phyloP scores from a whole-genome alignment of 2,329 filamentous ascomycete genomes.

The Verticillium dahliae region DNA sequence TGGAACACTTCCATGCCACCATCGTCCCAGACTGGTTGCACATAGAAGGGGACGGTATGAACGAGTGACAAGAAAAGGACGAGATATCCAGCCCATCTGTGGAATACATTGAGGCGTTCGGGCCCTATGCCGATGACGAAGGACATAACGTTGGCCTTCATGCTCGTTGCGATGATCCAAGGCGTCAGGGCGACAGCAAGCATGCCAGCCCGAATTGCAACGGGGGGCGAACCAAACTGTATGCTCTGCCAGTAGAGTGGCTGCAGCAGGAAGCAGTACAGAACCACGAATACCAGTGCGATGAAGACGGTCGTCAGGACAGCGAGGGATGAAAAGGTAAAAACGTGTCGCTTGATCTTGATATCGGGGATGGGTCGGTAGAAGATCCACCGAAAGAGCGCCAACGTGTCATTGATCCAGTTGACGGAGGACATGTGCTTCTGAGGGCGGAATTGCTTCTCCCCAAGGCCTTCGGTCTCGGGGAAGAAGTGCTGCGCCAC shows the following conservation, averaged over 20 bases:
- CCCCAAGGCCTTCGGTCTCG: conserved; percentile 50
- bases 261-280: conserved; percentile 82
- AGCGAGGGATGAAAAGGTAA: conserved; percentile 76
- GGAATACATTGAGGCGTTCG: conserved; percentile 85
- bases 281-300: conserved; percentile 63
- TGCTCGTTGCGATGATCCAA: conserved; percentile 85
- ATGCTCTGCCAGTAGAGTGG: conserved; percentile 89
- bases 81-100: conserved; percentile 86
- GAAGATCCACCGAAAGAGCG: conserved; percentile 81
- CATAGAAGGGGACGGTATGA: conserved; percentile 83
- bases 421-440: conserved; percentile 71
- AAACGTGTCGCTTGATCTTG: conserved; percentile 56
- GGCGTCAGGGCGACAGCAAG: conserved; percentile 85
- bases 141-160: conserved; percentile 83
- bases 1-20: conserved; percentile 65
- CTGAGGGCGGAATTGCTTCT: conserved; percentile 53
- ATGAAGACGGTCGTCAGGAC: conserved; percentile 62
- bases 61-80: conserved; percentile 77
- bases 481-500: conserved; percentile 70
- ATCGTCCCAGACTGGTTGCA: conserved; percentile 81
- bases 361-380: conserved; percentile 80
- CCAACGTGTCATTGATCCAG: conserved; percentile 70
- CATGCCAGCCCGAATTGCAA: conserved; percentile 87
- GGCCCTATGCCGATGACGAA: conserved; percentile 85
- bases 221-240: conserved; percentile 75